Base-by-base conservation (phyloP, 2,329 filamentous ascomycete species). In the Aquanectria penicillioides region DNA sequence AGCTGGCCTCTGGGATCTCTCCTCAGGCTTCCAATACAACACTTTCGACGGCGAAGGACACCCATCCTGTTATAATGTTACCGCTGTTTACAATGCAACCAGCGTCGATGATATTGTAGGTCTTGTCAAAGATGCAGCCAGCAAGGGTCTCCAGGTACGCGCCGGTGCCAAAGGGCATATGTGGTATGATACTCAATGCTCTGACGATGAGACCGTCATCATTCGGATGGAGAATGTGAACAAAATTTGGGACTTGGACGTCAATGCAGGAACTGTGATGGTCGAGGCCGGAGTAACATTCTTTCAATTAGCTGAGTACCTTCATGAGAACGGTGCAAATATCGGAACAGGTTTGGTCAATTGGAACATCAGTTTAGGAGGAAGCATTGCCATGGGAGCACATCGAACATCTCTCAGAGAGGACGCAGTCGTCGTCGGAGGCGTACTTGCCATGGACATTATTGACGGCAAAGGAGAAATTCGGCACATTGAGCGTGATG, bases 141-240 rank as follows among this genome's bases (percentile, higher is more conserved):
- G 70, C 6, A 69, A 72, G 8, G 75, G 75, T 23, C 75, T 75
- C 11, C 77, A 77, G 3, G 75, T 83, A 22, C 77, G 81, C 40
- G 81, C 81, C 10, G 79, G 75, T 4, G 81, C 79, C 2, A 82
- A 82, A 64, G 81, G 79, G 3, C 81, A 83, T 65, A 81, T 81
- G 75, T 81, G 81, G 80, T 83, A 83, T 66, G 80, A 84, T 63
- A 83, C 81, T 26, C 81, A 83, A 75, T 84, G 81, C 71, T 78
- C 78, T 37, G 81, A 83, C 67, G 73, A 81, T 57, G 66, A 70
- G 38, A 84, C 81, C 2, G 70, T 83, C 63, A 80, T 84, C 65
- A 72, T 83, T 34, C 78, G 78, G 62, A 81, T 78, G 17, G 80
- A 80, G 60, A 63, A 73, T 41, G 75, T 81, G 52, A 80, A 78